Conservation (phyloP, 768 basidiomycete genomes). For the Heimioporus sp. region DNA sequence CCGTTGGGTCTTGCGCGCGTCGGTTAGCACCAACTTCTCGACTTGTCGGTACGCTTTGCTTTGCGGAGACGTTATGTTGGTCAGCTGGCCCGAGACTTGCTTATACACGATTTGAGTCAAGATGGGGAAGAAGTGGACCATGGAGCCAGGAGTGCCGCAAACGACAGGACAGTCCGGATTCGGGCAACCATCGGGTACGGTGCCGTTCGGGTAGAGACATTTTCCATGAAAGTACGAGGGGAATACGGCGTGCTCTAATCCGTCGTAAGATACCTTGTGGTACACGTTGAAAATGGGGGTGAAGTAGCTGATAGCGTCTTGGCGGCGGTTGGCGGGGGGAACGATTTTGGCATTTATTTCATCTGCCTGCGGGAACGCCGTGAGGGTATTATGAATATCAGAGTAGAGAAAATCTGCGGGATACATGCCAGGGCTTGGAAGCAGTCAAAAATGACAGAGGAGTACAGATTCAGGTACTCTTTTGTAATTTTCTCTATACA, state of each 20-base stretch:
- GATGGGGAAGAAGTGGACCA: slow-evolving; percentile 62
- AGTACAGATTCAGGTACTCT: slow-evolving; percentile 52
- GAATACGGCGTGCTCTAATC: slow-evolving; percentile 59
- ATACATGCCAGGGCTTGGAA: slow-evolving; percentile 43
- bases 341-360: slow-evolving; percentile 35
- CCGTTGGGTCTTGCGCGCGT: slow-evolving; percentile 20
- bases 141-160: slow-evolving; percentile 80
- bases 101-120: slow-evolving; percentile 51
- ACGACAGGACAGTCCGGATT: slow-evolving; percentile 78
- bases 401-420: not conserved
- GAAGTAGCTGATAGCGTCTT: slow-evolving; percentile 37
- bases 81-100: slow-evolving; percentile 35
- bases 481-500: slow-evolving; percentile 63
- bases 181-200: slow-evolving; percentile 68
- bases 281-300: slow-evolving; percentile 48
- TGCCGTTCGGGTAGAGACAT: slow-evolving; percentile 51
- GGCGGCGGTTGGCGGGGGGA: slow-evolving; percentile 22
- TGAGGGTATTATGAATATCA: not conserved
- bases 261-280: slow-evolving; percentile 39
- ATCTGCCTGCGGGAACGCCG: slow-evolving; percentile 27
- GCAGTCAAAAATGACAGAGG: slow-evolving; percentile 37
- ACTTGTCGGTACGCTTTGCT: slow-evolving; percentile 43
- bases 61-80: slow-evolving; percentile 34
- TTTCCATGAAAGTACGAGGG: slow-evolving; percentile 75
- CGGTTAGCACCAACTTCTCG: slow-evolving; percentile 40